A percentile compares a stretch with the other conserved stretches of the same genome.
These are phyloP conservation scores for Butyriboletus loyo DNA, from an alignment of 768 basidiomycete species.

Conservation along the genomic window DNA sequence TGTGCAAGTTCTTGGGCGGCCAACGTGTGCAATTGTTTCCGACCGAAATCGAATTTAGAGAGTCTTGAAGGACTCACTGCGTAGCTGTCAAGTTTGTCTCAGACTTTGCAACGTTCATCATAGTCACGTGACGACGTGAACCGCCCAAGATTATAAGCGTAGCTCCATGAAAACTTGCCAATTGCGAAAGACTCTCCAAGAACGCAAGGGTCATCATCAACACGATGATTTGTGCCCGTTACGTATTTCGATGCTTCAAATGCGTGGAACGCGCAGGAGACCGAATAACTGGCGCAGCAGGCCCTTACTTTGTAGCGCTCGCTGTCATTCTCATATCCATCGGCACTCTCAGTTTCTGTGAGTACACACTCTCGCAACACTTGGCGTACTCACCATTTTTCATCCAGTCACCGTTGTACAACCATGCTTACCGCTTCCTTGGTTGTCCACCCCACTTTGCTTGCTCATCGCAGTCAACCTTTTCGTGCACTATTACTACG, in stretches of 20 bases:
- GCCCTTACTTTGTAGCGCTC: conserved; percentile 85
- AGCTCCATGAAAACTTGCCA: neutral
- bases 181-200: too few species aligned
- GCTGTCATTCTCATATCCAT: conserved; percentile 67
- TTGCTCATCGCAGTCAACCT: conserved; percentile 76
- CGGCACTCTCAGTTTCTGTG: conserved; percentile 81
- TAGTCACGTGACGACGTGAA: neutral
- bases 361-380: conserved; percentile 30
- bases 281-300: conserved; percentile 82
- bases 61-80: too few species aligned
- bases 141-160: too few species aligned
- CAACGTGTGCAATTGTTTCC: too few species aligned
- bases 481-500: conserved; percentile 81
- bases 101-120: too few species aligned
- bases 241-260: conserved; percentile 57
- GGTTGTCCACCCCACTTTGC: conserved; percentile 65
- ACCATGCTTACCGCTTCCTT: conserved; percentile 57
- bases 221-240: conserved; percentile 28
- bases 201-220: neutral
- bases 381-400: neutral
- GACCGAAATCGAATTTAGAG: too few species aligned
- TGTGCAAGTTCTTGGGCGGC: neutral
- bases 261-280: conserved; percentile 72
- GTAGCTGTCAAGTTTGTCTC: too few species aligned
- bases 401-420: conserved; percentile 73